These are phyloP conservation scores for Citrus maxima DNA, from an alignment of 345 rosid genomes.

Conservation along the genomic window DNA sequence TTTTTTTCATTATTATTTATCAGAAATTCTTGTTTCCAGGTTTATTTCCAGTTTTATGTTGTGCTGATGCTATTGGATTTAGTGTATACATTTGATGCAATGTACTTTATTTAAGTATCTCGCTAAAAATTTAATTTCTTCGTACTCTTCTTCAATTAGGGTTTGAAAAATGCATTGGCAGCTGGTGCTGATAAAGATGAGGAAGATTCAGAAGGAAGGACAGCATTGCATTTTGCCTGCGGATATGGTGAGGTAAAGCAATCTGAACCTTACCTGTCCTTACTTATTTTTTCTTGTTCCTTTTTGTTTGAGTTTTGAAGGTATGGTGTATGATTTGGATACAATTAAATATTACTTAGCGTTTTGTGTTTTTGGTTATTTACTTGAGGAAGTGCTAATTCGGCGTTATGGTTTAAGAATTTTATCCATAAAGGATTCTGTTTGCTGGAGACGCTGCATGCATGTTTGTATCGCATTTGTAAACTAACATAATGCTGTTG, in stretches of 20 bases:
- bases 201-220: slow-evolving; percentile 98
- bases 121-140: background rate
- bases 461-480: background rate
- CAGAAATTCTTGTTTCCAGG: background rate
- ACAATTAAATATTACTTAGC: background rate
- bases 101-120: background rate
- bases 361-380: background rate
- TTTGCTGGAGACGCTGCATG: background rate
- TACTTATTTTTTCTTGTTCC: background rate
- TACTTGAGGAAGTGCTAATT: background rate
- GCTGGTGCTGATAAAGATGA: slow-evolving; percentile 95
- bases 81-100: background rate
- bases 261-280: background rate
- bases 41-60: background rate
- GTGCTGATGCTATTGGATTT: background rate
- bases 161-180: slow-evolving; percentile 70
- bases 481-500: background rate
- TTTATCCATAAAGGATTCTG: background rate
- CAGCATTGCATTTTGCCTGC: slow-evolving; percentile 97
- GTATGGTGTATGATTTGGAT: background rate
- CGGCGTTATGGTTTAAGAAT: background rate
- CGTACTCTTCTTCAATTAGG: slow-evolving; percentile 38
- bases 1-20: background rate
- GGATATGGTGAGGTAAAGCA: slow-evolving; percentile 95
- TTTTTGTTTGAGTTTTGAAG: background rate